phyloP scores from a whole-genome alignment of 768 basidiomycete genomes.

The Trametes sanguinea region DNA sequence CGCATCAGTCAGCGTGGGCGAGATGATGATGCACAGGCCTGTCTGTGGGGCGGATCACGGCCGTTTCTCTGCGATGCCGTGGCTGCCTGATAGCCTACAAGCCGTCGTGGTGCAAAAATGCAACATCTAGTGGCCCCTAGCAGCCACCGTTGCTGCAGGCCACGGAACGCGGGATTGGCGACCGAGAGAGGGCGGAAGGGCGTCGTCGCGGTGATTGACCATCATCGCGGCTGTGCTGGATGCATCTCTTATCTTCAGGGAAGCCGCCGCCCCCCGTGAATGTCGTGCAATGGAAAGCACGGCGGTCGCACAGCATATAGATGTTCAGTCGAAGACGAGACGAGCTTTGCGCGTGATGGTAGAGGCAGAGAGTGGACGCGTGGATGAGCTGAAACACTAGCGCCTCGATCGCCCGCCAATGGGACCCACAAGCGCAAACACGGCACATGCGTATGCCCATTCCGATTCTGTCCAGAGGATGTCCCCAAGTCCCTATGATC shows the following conservation, averaged over 20 bases:
- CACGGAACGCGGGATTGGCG: background rate
- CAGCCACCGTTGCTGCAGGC: no score
- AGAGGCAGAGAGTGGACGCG: background rate
- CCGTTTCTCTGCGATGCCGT: slow-evolving; percentile 3
- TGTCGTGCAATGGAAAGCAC: no score
- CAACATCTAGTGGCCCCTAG: background rate
- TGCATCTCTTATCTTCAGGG: background rate
- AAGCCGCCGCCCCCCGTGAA: no score
- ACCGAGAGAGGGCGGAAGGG: background rate
- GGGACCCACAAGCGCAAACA: slow-evolving; percentile 18
- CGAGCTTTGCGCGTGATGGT: no score
- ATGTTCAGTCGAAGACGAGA: background rate
- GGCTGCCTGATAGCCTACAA: background rate
- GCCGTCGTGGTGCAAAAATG: background rate
- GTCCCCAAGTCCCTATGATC: no score
- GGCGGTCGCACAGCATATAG: background rate
- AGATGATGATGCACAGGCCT: slow-evolving; percentile 11
- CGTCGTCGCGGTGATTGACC: background rate
- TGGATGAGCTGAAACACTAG: background rate
- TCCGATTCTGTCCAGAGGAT: no score
- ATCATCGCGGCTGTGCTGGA: slow-evolving; percentile 11
- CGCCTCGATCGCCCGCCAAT: background rate
- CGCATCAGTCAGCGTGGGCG: background rate
- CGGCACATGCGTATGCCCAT: no score
- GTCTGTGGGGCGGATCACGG: slow-evolving; percentile 13